Conservation (phyloP, 495 filamentous ascomycete genomes). For the Aspergillus wentii region DNA sequence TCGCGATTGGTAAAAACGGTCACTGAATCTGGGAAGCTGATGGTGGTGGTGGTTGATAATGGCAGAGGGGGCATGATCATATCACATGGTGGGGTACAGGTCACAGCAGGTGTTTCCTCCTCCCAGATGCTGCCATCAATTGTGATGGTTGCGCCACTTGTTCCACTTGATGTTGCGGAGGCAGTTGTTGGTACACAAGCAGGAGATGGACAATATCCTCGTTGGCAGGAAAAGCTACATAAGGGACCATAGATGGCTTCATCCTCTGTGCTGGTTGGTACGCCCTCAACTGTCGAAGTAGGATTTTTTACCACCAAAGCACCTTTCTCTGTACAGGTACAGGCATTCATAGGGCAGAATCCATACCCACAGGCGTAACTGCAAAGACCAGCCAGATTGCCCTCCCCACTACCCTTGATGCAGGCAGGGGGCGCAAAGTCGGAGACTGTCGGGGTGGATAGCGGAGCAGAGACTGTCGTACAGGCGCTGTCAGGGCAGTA, state of each 20-base stretch:
- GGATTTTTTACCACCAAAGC: background rate
- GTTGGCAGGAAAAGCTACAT: slow-evolving; percentile 4
- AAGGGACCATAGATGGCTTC: slow-evolving; percentile 1
- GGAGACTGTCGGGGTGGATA: background rate
- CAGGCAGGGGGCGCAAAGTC: slow-evolving; percentile 1
- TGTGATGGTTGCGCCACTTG: slow-evolving; percentile 3
- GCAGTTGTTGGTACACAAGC: background rate
- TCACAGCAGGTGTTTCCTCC: slow-evolving; percentile 2
- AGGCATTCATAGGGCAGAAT: slow-evolving; percentile 14
- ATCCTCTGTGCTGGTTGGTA: background rate
- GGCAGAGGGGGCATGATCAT: slow-evolving; percentile 15
- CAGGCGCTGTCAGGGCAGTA: slow-evolving; percentile 22
- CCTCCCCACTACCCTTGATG: background rate
- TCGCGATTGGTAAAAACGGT: no score
- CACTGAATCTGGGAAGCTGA: no score
- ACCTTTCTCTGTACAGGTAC: slow-evolving; percentile 10
- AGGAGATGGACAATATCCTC: slow-evolving; percentile 1
- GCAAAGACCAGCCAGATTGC: slow-evolving; percentile 9
- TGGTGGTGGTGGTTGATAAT: slow-evolving; percentile 8
- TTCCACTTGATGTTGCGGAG: background rate
- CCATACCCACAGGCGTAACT: slow-evolving; percentile 10
- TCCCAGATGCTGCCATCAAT: slow-evolving; percentile 12
- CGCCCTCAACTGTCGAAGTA: background rate
- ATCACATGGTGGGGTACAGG: slow-evolving; percentile 14
- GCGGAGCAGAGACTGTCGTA: slow-evolving; percentile 4